These are phyloP conservation scores for Backusella morwellensis DNA, from an alignment of 192 early-diverging fungal species.

Conservation along the genomic window DNA sequence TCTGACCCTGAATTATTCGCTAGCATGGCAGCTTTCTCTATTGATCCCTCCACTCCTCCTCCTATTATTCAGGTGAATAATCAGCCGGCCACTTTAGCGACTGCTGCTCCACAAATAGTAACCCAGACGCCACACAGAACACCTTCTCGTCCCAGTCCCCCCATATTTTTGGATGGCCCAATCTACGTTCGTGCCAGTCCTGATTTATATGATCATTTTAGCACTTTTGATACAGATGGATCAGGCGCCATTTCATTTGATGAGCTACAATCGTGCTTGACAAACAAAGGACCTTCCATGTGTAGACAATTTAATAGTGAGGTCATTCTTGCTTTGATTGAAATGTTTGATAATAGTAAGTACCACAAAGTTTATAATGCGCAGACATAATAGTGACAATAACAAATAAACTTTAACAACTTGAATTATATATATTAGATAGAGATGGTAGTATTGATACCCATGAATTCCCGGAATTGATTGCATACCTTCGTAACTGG, in stretches of 20 bases:
- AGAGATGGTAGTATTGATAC: neutral
- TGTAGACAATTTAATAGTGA: neutral
- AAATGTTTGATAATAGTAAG: conserved; percentile 14
- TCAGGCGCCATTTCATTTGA: neutral
- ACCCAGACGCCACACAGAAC: neutral
- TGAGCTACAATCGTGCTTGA: neutral
- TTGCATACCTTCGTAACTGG: neutral
- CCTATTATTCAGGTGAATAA: neutral
- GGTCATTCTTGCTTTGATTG: neutral
- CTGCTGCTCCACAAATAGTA: neutral
- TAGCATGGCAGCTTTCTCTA: neutral
- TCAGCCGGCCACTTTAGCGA: neutral
- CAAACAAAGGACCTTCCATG: neutral
- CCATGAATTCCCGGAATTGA: neutral
- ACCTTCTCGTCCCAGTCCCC: neutral
- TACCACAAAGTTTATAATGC: neutral
- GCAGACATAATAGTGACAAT: neutral
- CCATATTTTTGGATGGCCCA: neutral
- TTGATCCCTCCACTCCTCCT: neutral
- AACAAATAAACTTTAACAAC: neutral
- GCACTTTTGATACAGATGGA: neutral
- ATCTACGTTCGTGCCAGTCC: neutral
- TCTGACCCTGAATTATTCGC: neutral
- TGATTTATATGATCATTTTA: neutral
- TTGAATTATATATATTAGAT: neutral